Conservation (phyloP, 805 yeast species). For the Osmozyma mogii region DNA sequence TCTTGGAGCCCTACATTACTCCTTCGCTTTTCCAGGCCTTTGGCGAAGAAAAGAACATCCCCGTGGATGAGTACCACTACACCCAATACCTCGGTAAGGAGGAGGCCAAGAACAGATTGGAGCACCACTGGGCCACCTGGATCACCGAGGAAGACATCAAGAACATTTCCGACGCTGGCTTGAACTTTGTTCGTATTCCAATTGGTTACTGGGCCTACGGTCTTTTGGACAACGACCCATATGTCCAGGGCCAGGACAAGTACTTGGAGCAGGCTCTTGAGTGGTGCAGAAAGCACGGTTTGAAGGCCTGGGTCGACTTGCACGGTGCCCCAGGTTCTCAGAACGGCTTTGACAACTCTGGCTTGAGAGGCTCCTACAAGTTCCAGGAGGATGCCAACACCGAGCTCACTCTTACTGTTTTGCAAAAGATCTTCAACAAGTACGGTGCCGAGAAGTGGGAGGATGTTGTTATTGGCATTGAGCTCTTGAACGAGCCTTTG, state of each 20-base stretch:
- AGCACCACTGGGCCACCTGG: slow-evolving; percentile 50
- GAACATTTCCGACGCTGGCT: slow-evolving; percentile 43
- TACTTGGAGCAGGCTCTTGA: slow-evolving; percentile 57
- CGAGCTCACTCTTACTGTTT: slow-evolving; percentile 43
- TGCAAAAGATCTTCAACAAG: slow-evolving; percentile 47
- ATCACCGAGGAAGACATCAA: slow-evolving; percentile 52
- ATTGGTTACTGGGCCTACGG: slow-evolving; percentile 78
- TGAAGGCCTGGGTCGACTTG: slow-evolving; percentile 67
- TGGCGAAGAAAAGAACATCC: slow-evolving; percentile 26
- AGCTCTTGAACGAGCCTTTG: slow-evolving; percentile 84
- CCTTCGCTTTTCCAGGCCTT: slow-evolving; percentile 50
- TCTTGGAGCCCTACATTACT: slow-evolving; percentile 63
- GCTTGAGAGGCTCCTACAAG: slow-evolving; percentile 25
- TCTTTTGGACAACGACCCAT: slow-evolving; percentile 45
- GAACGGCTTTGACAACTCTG: slow-evolving; percentile 81
- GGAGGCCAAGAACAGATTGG: slow-evolving; percentile 35
- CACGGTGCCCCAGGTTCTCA: slow-evolving; percentile 84
- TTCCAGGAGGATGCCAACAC: slow-evolving; percentile 6
- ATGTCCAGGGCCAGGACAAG: slow-evolving; percentile 55
- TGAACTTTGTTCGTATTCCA: slow-evolving; percentile 69
- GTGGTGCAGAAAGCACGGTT: slow-evolving; percentile 55
- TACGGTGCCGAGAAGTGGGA: slow-evolving; percentile 55
- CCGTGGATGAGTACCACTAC: slow-evolving; percentile 55
- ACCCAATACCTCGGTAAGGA: slow-evolving; percentile 42
- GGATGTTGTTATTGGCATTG: slow-evolving; percentile 77